Percentiles rank a stretch among this genome's conserved stretches.
Conservation (phyloP, 345 rosid species). For the Syzygium jambos region DNA sequence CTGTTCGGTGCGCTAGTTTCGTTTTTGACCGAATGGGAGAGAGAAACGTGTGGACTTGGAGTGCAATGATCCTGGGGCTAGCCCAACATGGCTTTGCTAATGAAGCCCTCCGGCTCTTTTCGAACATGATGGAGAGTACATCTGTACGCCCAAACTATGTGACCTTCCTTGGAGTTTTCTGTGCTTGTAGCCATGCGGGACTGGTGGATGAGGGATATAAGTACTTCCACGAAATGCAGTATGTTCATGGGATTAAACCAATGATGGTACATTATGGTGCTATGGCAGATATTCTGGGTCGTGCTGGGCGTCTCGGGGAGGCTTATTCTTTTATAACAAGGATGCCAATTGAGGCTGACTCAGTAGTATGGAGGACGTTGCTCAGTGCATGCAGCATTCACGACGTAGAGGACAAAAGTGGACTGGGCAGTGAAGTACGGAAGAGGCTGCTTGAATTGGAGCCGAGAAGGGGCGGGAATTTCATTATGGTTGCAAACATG, state of each 20-base stretch:
- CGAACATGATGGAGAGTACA: conserved; percentile 30
- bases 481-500: conserved; percentile 68
- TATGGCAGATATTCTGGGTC: conserved; percentile 65
- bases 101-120: conserved; percentile 51
- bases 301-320: conserved; percentile 63
- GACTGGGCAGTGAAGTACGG: conserved; percentile 38
- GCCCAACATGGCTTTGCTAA: conserved; percentile 70
- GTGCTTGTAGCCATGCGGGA: conserved; percentile 76
- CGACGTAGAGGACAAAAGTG: conserved; percentile 23
- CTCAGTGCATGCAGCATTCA: conserved; percentile 56
- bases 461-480: conserved; percentile 67
- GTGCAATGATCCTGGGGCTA: conserved; percentile 83
- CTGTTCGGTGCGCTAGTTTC: conserved; percentile 31
- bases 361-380: conserved; percentile 65
- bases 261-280: conserved; percentile 66
- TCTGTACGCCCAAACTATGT: conserved; percentile 56
- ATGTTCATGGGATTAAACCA: conserved; percentile 56
- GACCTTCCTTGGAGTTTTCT: conserved; percentile 81
- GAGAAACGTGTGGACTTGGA: conserved; percentile 86
- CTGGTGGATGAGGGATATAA: conserved; percentile 60
- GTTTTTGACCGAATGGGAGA: conserved; percentile 45
- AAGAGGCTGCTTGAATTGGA: conserved; percentile 58
- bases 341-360: conserved; percentile 51
- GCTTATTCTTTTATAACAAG: conserved; percentile 43
- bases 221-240: conserved; percentile 63